These are phyloP conservation scores for Phytophthora idaei DNA, from an alignment of 352 stramenopile genomes.

Conservation along the genomic window DNA sequence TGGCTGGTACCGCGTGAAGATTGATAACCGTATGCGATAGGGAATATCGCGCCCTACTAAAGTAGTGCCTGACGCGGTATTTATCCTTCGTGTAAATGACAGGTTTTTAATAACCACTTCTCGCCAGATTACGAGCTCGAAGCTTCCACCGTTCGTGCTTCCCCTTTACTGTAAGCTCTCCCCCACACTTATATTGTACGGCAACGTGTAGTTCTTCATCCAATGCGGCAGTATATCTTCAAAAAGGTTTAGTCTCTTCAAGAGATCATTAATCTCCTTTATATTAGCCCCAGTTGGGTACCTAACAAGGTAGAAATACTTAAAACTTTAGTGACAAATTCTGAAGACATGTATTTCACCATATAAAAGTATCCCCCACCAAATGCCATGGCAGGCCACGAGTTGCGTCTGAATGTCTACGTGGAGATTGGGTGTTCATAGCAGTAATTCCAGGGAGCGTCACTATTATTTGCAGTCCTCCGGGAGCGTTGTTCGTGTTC, in stretches of 20 bases:
- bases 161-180: constrained; percentile 44
- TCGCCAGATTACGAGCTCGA: constrained; percentile 29
- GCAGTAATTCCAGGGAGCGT: constrained; percentile 3
- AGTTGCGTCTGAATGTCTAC: constrained; percentile 58
- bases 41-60: constrained; percentile 58
- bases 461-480: constrained; percentile 8
- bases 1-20: too few species aligned
- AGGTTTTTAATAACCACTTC: constrained; percentile 27
- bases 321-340: not conserved
- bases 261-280: constrained; percentile 48
- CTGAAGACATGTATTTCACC: not conserved
- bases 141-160: constrained; percentile 46
- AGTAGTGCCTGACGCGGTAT: constrained; percentile 59
- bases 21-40: constrained; percentile 43
- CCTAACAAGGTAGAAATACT: constrained; percentile 9
- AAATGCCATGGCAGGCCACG: constrained; percentile 62
- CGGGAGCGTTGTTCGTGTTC: not conserved
- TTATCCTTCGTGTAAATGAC: constrained; percentile 42
- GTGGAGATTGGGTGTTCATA: not conserved
- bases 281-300: constrained; percentile 67
- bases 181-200: constrained; percentile 65
- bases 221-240: constrained; percentile 44
- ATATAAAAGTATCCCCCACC: constrained; percentile 31
- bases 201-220: constrained; percentile 67
- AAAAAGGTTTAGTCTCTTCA: constrained; percentile 51